Evolutionary conservation across 2,329 filamentous ascomycete species (phyloP), one percentile per base, ranked within the genome.

Genomic region (Trichophyton schoenleinii): DNA sequence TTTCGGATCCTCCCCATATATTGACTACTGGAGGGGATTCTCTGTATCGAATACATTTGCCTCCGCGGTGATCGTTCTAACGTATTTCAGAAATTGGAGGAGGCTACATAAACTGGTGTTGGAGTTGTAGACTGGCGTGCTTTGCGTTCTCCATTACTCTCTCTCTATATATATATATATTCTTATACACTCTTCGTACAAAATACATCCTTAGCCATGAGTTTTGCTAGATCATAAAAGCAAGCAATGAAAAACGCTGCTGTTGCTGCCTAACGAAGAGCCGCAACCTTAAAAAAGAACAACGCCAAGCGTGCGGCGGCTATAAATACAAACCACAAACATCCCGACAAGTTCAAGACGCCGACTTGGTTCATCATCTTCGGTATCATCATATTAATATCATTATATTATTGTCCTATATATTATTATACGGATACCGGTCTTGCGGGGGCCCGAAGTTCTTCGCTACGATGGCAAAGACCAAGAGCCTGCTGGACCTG

Each of bases 401-500:
- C 11, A 13, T 13, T 38, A 38, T 31, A 6, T 31, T 7, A 31
- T 31, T 31, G 25, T 6, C 28, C 28, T 7, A 31, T 31, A 22
- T 22, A 22, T 22, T 3, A 3, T 22, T 22, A 22, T 22, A 22
- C 22, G 22, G 22, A 22, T 22, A 38, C 9, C 34, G 11, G 8
- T 38, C 34, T 4, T 9, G 11, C 34, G 11, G 11, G 9, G 3
- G 11, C 34, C 11, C 11, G 11, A 8, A 38, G 34, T 8, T 38
- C 34, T 9, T 25, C 3, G 22, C 22, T 18, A 31, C 49, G 28
- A 9, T 53, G 49, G 22, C 25, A 28, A 25, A 55, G 48, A 34
- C 18, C 6, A 13, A 18, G 20, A 15, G 25, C 25, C 15, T 34
- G 13, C 49, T 34, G 9, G 49, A 55, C 15, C 68, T 77, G n/a